Base-by-base conservation (phyloP, 2,329 filamentous ascomycete species). In the Ceratocystis papillata region DNA sequence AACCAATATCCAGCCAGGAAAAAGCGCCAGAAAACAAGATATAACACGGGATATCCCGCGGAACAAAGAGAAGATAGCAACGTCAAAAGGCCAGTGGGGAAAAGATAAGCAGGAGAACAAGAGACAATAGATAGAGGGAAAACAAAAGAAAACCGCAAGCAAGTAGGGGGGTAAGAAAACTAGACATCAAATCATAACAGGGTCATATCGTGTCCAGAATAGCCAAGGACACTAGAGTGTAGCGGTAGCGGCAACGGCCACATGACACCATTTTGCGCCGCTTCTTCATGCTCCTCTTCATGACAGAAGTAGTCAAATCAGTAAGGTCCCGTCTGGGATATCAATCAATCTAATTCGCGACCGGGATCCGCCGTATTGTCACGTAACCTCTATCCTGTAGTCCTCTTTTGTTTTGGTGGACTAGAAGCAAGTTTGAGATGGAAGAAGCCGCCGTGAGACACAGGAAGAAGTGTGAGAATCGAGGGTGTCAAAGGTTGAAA, bases 111-210 rank as follows among this genome's bases (percentile, higher is more conserved):
- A 62, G 62, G 44, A 65, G 41, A 60, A 62, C 60, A 45, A 48
- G 57, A 63, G 61, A 62, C 28, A 63, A 63, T 28, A 65, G 66
- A 62, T 7, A 41, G 1, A 1, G 62, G n/a, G 37, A 65, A 50
- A 37, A 33, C 44, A n/a, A 37, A 53, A 48, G 44, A 17, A 65
- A 46, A 7, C 17, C 12, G 28, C 33, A 65, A 65, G 44, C 30
- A 55, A 12, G 30, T 7, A 17, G 8, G 25, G 20, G 25, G 33
- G 8, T 33, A 33, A 37, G 8, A 37, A 63, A 33, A 41, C 45
- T n/a, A 28, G 28, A 46, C 44, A 20, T 45, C 53, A 46, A 61
- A 46, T 65, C 63, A 60, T 65, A 65, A 65, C 41, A 20, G 25
- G 53, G 63, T 60, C 63, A 60, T 61, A 57, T 57, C 25, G 22